Base-by-base conservation (phyloP, 2,329 filamentous ascomycete species). In the Magnaporthiopsis rhizophila region DNA sequence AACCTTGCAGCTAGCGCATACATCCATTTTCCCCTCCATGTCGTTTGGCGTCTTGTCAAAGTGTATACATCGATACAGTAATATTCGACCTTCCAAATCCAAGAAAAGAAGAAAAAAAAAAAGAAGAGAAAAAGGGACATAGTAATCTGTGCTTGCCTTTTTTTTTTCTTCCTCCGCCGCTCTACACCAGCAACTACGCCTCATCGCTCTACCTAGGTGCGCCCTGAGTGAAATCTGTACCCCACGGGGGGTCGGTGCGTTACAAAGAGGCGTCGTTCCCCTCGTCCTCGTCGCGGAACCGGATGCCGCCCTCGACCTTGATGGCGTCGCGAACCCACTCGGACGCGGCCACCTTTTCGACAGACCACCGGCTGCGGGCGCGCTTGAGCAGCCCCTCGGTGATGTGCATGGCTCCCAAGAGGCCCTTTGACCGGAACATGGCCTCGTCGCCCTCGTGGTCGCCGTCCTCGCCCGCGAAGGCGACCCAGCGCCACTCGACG, bases 401-500 rank as follows among this genome's bases (percentile, higher is more conserved):
- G 64, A 92, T 89, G 58, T 87, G 81, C 77, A 89, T 89, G 8
- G 92, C 93, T 0, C 91, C 92, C 53, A 87, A 81, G 63, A 96
- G 83, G 1, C 84, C 89, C 62, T 79, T 80, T 7, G 83, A 86
- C 65, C 84, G 83, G 68, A 88, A 87, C 67, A 84, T 87, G 69
- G 74, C 80, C 67, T 79, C 77, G 68, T 85, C 81, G 3, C 81
- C 82, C 61, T 97, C 92, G 81, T 96, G 95, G 64, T 97, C 92
- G 50, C 92, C 92, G 64, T 96, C 90, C 13, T 89, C 86, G 65
- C 92, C 89, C 1, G 88, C 92, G 72, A 89, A 97, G 66, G 90
- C 86, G 66, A 92, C 87, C 95, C 95, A 99, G 61, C 89, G 87
- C 95, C 95, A 99, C 73, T 99, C 95, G 62, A 93, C 91, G 50